Evolutionary conservation across 345 rosid species (phyloP), one percentile per base, ranked within the genome.

Genomic region (Triadica sebifera): DNA sequence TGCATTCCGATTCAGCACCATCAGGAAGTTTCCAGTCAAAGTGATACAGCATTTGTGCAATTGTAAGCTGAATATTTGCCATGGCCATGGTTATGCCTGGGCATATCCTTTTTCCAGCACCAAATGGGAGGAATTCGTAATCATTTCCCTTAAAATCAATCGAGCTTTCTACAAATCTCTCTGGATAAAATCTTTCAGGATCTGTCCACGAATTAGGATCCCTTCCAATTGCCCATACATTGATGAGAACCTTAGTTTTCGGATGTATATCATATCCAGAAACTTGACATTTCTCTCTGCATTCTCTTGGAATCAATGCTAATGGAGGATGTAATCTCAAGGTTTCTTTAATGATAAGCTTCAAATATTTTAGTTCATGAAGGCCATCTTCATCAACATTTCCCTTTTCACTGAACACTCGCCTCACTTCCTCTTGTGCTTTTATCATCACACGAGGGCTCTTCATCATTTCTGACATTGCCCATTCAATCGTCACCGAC

Each of bases 281-380:
- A 6, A 70, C 4, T 11, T 43, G 29, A 22, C 5, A 41, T 1
- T 12, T 57, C 41, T 17, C 52, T 8, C 12, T 15, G 16, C 65
- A 39, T 58, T 57, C 74, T 71, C 74, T 56, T 39, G 65, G 74
- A 70, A 57, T 70, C 8, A 70, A 43, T 12, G 74, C 22, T 4
- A 1, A 39, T 3, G 65, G 74, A 41, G 74, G 65, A 57, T 70
- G 74, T 4, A 70, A 7, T 56, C 74, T 56, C 2, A 70, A 6
- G 11, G 74, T 70, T 57, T 70, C 74, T 55, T 55, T 70, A 15
- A 70, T 70, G 24, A 70, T 24, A 10, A 22, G 19, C 16, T 68
- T 68, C 29, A 68, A 68, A 37, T 50, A 68, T 19, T 68, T 34
- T 9, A 51, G 17, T 29, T 51, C 58, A 0, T 2, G 8, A 17